Base-by-base conservation (phyloP, 2,329 filamentous ascomycete genomes). In the Cladosporium sp. region DNA sequence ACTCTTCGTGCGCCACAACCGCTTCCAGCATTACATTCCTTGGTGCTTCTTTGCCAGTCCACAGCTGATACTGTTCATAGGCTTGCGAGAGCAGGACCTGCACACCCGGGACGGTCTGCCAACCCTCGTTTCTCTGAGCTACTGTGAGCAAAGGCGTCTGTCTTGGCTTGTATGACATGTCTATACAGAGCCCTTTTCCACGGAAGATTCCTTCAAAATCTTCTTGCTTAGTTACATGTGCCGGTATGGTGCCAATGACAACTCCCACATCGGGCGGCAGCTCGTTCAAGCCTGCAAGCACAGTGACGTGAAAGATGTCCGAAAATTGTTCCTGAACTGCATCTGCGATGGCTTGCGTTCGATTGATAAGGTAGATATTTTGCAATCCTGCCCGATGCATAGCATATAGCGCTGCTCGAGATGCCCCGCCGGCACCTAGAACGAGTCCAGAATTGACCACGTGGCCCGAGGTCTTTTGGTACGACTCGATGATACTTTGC, bases 141-240 rank as follows among this genome's bases (percentile, higher is more conserved):
- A 40, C 46, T 5, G n/a, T 31, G 9, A 49, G 37, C 13, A 49
- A 37, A 5, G 46, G 46, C 10, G 46, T 49, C 16, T 32, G 13
- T 33, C 46, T 49, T 7, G 46, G 46, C 14, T 49, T 49, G 22
- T 49, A 49, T 11, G 46, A 49, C 46, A 49, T 41, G 14, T 49
- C 46, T 2, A 49, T 49, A 13, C 46, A 49, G n/a, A 49, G 46
- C 3, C 46, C 46, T 16, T 43, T 10, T 16, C 14, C 14, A 16
- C 14, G 14, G 14, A 16, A 16, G 8, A 51, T 9, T 7, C 33
- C 38, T 2, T 43, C 34, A 18, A 43, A 51, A 16, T 44, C 33
- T 9, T 11, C 13, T 7, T 44, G 40, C 8, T 7, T 10, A 7
- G n/a, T 22, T 13, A 31, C 19, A 16, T 51, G 28, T 14, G 48